These are phyloP conservation scores for Schizopora paradoxa DNA, from an alignment of 1,284 basidiomycete species.

Conservation along the genomic window DNA sequence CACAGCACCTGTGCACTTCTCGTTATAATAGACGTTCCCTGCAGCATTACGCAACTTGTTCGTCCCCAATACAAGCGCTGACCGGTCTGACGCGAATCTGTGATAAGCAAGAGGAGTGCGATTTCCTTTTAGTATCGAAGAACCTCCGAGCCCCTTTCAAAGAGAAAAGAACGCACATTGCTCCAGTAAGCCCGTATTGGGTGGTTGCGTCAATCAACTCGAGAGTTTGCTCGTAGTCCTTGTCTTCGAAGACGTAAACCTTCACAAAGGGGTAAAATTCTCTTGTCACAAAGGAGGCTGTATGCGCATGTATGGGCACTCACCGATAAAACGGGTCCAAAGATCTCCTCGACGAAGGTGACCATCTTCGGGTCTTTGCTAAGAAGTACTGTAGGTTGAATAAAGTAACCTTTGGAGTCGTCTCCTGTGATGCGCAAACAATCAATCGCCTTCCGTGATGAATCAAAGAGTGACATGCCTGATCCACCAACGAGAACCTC, in stretches of 20 bases:
- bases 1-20: constrained; percentile 94
- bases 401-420: constrained; percentile 89
- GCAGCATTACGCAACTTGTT: constrained; percentile 81
- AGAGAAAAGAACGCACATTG: constrained; percentile 55
- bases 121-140: constrained; percentile 1
- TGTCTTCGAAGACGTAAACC: constrained; percentile 85
- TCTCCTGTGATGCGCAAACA: constrained; percentile 46
- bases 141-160: background rate
- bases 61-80: constrained; percentile 70
- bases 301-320: constrained; percentile 23
- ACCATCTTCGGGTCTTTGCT: constrained; percentile 89
- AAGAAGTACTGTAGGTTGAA: constrained; percentile 93
- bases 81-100: constrained; percentile 80
- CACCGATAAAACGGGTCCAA: constrained; percentile 94
- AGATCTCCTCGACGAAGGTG: constrained; percentile 95
- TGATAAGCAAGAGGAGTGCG: constrained; percentile 12
- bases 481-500: constrained; percentile 85
- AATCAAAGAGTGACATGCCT: constrained; percentile 37
- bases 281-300: constrained; percentile 1
- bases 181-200: constrained; percentile 86
- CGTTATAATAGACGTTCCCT: constrained; percentile 92
- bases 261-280: constrained; percentile 25
- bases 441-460: background rate
- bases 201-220: constrained; percentile 86
- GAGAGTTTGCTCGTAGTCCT: constrained; percentile 79